These are phyloP conservation scores for Phylloboletellus chloephorus DNA, from an alignment of 1,284 basidiomycete genomes.

Conservation along the genomic window DNA sequence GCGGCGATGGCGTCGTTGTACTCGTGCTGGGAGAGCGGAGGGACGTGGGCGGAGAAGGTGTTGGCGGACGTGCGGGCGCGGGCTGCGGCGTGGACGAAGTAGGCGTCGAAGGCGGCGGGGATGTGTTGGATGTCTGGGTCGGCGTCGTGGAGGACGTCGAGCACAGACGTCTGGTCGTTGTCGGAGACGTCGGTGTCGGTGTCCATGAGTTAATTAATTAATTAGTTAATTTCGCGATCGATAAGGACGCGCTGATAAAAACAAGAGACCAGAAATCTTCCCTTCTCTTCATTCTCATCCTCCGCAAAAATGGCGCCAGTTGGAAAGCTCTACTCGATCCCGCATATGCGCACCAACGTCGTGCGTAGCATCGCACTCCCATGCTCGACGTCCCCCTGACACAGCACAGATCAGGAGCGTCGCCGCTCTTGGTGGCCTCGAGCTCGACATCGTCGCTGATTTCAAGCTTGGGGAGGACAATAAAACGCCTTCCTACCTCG, in stretches of 20 bases:
- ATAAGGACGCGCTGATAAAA: conserved; percentile 32
- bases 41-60: conserved; percentile 67
- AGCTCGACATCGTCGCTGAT: conserved; percentile 52
- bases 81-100: conserved; percentile 65
- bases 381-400: conserved; percentile 6
- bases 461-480: conserved; percentile 73
- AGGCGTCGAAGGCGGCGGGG: conserved; percentile 71
- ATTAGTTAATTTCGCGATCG: conserved; percentile 26
- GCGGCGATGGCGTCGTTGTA: conserved; percentile 47
- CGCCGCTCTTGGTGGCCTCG: conserved; percentile 67
- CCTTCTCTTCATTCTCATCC: conserved; percentile 11
- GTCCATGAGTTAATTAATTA: conserved; percentile 24
- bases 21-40: conserved; percentile 62
- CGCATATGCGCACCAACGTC: conserved; percentile 41
- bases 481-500: conserved; percentile 69
- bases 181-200: conserved; percentile 28
- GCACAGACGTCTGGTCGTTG: conserved; percentile 19
- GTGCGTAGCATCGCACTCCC: conserved; percentile 37
- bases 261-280: conserved; percentile 13
- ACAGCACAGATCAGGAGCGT: conserved; percentile 58
- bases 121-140: conserved; percentile 1
- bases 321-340: conserved; percentile 57
- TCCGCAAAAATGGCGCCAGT: conserved; percentile 45
- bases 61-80: conserved; percentile 68
- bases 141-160: conserved; percentile 14